Evolutionary conservation across 2,329 filamentous ascomycete species (phyloP).

Genomic region (Penicillium palitans): DNA sequence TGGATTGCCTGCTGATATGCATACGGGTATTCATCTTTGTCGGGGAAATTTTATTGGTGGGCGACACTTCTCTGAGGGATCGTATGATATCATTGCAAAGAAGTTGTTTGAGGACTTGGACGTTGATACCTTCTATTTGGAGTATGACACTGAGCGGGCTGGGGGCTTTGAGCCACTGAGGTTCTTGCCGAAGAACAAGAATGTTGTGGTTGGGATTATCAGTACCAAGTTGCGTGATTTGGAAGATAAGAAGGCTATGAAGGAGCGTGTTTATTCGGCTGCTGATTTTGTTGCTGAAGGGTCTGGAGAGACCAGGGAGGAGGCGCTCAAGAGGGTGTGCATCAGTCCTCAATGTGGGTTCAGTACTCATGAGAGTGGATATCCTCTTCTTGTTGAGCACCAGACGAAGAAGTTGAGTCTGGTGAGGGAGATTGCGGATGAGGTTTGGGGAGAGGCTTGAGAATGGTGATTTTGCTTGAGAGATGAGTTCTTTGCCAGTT

Average conservation of each 20-base stretch:
- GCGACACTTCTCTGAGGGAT: conserved; percentile 65
- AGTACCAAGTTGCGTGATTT: conserved; percentile 63
- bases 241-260: conserved; percentile 64
- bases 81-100: conserved; percentile 66
- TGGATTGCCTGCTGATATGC: conserved; percentile 66
- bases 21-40: conserved; percentile 76
- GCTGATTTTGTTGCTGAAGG: conserved; percentile 70
- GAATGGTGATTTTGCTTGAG: not conserved
- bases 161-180: conserved; percentile 67
- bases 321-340: conserved; percentile 67
- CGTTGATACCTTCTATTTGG: conserved; percentile 67
- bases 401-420: conserved; percentile 72
- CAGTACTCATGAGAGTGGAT: conserved; percentile 72
- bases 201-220: conserved; percentile 61
- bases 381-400: conserved; percentile 66
- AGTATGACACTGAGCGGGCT: conserved; percentile 66
- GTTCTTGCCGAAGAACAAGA: conserved; percentile 61
- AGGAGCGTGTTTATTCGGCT: conserved; percentile 58
- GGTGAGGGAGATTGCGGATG: conserved; percentile 69
- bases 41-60: conserved; percentile 64
- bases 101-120: conserved; percentile 65
- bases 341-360: conserved; percentile 73
- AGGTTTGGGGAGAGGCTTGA: conserved; percentile 58
- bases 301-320: conserved; percentile 61
- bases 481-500: conserved; percentile 12